Conservation (phyloP, 2,329 filamentous ascomycete species). For the Trichoderma sp. region DNA sequence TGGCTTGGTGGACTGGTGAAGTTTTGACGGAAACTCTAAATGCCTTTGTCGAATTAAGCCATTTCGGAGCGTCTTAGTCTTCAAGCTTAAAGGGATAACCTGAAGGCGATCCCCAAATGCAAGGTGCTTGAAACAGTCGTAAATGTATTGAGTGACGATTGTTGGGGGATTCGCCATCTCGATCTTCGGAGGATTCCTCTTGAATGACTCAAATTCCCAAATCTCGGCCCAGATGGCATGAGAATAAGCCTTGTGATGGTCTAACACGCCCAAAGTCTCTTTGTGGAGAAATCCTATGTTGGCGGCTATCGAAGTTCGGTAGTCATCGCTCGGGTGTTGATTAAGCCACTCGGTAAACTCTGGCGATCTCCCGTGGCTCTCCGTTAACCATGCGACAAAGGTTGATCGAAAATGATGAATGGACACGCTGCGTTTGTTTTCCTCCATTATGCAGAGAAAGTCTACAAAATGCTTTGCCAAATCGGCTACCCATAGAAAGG, state of each 20-base stretch:
- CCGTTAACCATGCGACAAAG: conserved; percentile 58
- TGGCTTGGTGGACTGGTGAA: conserved; percentile 27
- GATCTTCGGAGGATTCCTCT: conserved; percentile 15
- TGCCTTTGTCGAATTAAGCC: conserved; percentile 30
- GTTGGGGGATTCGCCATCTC: conserved; percentile 41
- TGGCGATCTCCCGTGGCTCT: conserved; percentile 41
- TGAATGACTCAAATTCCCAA: conserved; percentile 37
- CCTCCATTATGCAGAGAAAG: conserved; percentile 48
- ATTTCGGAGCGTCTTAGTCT: conserved; percentile 31
- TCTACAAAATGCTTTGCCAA: conserved; percentile 72
- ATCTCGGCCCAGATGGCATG: conserved; percentile 57
- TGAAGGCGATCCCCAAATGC: conserved; percentile 56
- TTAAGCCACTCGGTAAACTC: conserved; percentile 55
- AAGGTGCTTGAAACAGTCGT: conserved; percentile 62
- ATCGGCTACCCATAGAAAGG: conserved; percentile 69
- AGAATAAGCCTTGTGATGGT: conserved; percentile 26
- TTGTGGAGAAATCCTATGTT: conserved; percentile 64
- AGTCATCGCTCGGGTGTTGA: conserved; percentile 54
- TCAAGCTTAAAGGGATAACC: conserved; percentile 29
- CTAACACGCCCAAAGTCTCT: conserved; percentile 55
- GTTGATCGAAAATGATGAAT: conserved; percentile 55
- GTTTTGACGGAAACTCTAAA: conserved; percentile 29
- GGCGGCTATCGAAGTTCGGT: conserved; percentile 57
- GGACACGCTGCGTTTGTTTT: conserved; percentile 38
- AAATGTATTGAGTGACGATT: conserved; percentile 68